Evolutionary conservation across 2,329 filamentous ascomycete species (phyloP).

Genomic region (Cladophialophora psammophila): DNA sequence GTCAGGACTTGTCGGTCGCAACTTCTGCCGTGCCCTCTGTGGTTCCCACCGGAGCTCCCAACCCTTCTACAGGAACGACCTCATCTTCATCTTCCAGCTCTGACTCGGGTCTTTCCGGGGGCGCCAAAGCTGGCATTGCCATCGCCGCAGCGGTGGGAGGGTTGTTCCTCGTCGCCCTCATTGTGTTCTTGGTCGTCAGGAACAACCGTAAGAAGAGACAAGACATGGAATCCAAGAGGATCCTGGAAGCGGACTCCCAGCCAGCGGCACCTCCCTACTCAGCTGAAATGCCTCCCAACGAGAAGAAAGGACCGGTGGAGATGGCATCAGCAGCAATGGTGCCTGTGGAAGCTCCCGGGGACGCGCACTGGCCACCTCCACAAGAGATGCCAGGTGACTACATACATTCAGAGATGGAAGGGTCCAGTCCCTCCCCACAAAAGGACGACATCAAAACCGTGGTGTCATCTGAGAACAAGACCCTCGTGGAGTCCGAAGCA

Average conservation of each 20-base stretch:
- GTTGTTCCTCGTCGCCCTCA: constrained; percentile 12
- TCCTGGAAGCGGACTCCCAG: constrained; percentile 11
- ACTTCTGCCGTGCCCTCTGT: constrained; percentile 22
- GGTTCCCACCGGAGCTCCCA: background rate
- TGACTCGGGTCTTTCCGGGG: constrained; percentile 21
- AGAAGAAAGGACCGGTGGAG: constrained; percentile 24
- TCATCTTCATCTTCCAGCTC: constrained; percentile 4
- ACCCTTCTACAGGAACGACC: constrained; percentile 1
- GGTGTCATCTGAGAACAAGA: constrained; percentile 10
- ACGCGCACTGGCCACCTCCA: constrained; percentile 20
- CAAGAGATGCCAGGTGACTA: constrained; percentile 27
- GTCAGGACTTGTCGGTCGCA: constrained; percentile 27
- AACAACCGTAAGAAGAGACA: constrained; percentile 23
- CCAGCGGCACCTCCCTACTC: constrained; percentile 22
- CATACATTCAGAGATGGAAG: constrained; percentile 8
- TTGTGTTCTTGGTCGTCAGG: constrained; percentile 26
- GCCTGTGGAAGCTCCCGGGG: constrained; percentile 27
- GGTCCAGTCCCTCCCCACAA: constrained; percentile 2
- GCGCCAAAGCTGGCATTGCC: constrained; percentile 33
- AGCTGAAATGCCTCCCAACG: constrained; percentile 21
- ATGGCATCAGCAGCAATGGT: constrained; percentile 20
- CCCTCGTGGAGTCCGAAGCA: constrained; percentile 6
- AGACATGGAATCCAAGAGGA: constrained; percentile 10
- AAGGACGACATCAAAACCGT: constrained; percentile 4
- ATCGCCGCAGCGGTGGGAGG: constrained; percentile 23